Percentiles rank a stretch among this genome's conserved stretches.
These are phyloP conservation scores for Neltuma alba DNA, from an alignment of 306 rosid species.

Conservation along the genomic window DNA sequence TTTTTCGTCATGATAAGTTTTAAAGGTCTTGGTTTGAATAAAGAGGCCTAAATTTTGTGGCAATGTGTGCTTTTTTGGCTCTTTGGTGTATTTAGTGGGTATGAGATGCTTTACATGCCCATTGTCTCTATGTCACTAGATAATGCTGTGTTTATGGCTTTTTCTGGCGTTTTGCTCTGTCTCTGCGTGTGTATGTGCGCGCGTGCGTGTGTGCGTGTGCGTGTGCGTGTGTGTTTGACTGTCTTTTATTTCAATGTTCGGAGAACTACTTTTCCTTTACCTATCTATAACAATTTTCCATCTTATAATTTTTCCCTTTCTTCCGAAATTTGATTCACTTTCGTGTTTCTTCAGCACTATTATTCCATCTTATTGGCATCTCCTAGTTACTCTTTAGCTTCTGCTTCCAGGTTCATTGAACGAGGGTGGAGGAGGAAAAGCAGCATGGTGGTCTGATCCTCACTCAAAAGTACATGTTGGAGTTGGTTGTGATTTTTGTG, in stretches of 20 bases:
- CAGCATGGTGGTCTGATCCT: conserved; percentile 38
- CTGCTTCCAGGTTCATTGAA: conserved; percentile 54
- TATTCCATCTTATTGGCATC: conserved; percentile 16
- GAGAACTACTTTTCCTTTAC: too few species aligned
- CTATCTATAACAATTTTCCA: background rate
- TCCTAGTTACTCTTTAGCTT: conserved; percentile 31
- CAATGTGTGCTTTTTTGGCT: too few species aligned
- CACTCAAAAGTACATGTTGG: conserved; percentile 46
- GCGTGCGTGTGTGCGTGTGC: too few species aligned
- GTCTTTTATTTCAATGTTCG: too few species aligned
- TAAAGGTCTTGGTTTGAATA: too few species aligned
- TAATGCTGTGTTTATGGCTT: background rate
- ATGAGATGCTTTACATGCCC: too few species aligned
- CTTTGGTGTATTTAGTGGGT: too few species aligned
- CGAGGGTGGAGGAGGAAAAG: conserved; percentile 30
- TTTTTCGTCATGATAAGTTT: too few species aligned
- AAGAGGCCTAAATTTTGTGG: too few species aligned
- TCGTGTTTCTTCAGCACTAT: conserved; percentile 14
- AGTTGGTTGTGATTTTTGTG: conserved; percentile 84
- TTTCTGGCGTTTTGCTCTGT: background rate
- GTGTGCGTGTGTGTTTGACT: too few species aligned
- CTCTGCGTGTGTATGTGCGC: background rate
- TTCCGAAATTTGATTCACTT: background rate
- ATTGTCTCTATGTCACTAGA: too few species aligned
- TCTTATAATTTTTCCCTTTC: background rate